phyloP scores from a whole-genome alignment of 345 rosid species.

The Gossypium stocksii region DNA sequence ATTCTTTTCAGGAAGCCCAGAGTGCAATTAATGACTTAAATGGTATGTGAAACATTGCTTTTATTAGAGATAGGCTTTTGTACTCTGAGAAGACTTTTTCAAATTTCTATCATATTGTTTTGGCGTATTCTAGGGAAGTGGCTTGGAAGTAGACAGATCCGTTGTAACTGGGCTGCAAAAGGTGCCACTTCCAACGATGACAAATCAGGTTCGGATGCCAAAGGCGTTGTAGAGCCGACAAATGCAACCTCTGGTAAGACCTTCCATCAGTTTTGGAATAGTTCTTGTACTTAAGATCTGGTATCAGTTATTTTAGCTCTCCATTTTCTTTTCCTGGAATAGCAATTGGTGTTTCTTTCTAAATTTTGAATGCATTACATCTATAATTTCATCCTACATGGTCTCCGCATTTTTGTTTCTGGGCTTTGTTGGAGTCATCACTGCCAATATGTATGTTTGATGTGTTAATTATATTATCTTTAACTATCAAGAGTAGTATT shows the following conservation, averaged over 20 bases:
- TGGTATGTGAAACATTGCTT: slow-evolving; percentile 40
- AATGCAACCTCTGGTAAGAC: slow-evolving; percentile 74
- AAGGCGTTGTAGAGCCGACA: slow-evolving; percentile 54
- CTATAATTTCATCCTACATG: neutral
- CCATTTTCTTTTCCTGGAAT: neutral
- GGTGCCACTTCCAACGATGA: neutral
- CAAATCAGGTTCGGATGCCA: neutral
- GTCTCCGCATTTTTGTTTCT: neutral
- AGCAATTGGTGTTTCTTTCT: neutral
- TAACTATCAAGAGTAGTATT: too few relatives aligned
- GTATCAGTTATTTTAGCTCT: neutral
- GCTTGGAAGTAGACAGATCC: slow-evolving; percentile 85
- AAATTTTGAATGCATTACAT: neutral
- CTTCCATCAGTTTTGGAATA: neutral
- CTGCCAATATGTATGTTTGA: slow-evolving; percentile 4
- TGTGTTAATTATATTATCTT: neutral
- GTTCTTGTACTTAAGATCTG: slow-evolving; percentile 2
- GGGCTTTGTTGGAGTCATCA: neutral
- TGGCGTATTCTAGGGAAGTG: slow-evolving; percentile 59
- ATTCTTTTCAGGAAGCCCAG: slow-evolving; percentile 73
- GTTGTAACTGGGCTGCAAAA: slow-evolving; percentile 97
- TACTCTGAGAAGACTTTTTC: neutral
- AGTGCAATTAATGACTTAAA: slow-evolving; percentile 74
- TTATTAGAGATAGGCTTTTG: neutral
- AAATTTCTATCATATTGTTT: slow-evolving; percentile 11